Base-by-base conservation (phyloP, 2,329 filamentous ascomycete genomes). In the Aureobasidium sp. region DNA sequence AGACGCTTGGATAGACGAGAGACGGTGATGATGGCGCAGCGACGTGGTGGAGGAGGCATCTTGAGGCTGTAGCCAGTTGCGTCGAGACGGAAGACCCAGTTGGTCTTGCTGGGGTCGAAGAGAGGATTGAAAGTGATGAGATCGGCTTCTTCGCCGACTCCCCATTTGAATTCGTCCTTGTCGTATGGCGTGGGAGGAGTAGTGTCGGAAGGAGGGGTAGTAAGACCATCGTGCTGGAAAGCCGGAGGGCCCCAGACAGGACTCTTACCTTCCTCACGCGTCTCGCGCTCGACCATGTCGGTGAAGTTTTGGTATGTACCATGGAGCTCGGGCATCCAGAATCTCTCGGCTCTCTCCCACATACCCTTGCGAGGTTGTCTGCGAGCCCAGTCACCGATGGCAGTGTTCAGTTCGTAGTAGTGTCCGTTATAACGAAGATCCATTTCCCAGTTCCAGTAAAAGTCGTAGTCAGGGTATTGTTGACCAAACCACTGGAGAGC, bases 391-490 rank as follows among this genome's bases (percentile, higher is more conserved):
- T 82, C 76, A 29, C 78, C 77, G 11, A 92, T 75, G 65, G 84
- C 84, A 68, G 85, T 83, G 64, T 91, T 84, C 67, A 94, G 84
- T 69, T 94, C 88, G 74, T 92, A 93, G 76, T 92, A 88, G 68
- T 94, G 89, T 9, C 90, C 90, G 0, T 85, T 88, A 69, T 89
- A 87, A 47, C 90, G 84, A 45, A 89, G 82, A 72, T 95, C 90
- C 84, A 95, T 90, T 72, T 95, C 91, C 90, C 90, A 93, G 74
- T 93, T 93, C 89, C 90, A 94, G 73, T 77, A 79, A 64, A 77
- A 80, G 66, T 81, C 79, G 65, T 81, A 81, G 65, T 81, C 78
- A 17, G 75, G 77, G 60, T 78, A 77, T 58, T 78, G 73, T 67
- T 80, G 79, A 14, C 76, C 72, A 66, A 81, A 81, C 78, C 78